phyloP scores from a whole-genome alignment of 495 filamentous ascomycete genomes.

The Penicillium goetzii region DNA sequence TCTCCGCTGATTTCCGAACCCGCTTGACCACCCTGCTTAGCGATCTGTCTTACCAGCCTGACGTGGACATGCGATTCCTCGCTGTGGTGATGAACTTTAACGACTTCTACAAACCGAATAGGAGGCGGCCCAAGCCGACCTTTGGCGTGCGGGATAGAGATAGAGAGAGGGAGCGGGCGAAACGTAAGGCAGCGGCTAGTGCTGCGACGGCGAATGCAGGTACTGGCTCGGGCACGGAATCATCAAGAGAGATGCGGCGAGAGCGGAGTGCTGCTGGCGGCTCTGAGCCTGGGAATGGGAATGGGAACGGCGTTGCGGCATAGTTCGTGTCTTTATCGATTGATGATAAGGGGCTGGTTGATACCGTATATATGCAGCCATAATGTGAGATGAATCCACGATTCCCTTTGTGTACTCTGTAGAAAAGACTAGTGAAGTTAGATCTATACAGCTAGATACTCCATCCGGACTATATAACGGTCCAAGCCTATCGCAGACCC shows the following conservation, averaged over 20 bases:
- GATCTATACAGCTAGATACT: slow-evolving; percentile 1
- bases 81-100: slow-evolving; percentile 99
- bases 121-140: slow-evolving; percentile 52
- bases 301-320: slow-evolving; percentile 3
- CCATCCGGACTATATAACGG: not conserved
- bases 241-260: slow-evolving; percentile 22
- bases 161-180: slow-evolving; percentile 30
- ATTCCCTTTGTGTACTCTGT: not conserved
- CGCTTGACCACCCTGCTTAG: slow-evolving; percentile 81
- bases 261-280: slow-evolving; percentile 17
- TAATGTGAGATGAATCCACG: slow-evolving; percentile 29
- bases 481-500: slow-evolving; percentile 12
- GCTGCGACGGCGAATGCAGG: slow-evolving; percentile 13
- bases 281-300: slow-evolving; percentile 8
- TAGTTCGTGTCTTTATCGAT: not conserved
- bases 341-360: not conserved
- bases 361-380: not conserved
- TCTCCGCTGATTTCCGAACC: slow-evolving; percentile 73
- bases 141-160: slow-evolving; percentile 39
- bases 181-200: slow-evolving; percentile 30
- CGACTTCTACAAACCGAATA: slow-evolving; percentile 82
- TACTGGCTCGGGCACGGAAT: slow-evolving; percentile 24
- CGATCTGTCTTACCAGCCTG: slow-evolving; percentile 89
- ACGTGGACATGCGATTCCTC: slow-evolving; percentile 93
- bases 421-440: not conserved